Evolutionary conservation across 495 filamentous ascomycete genomes (phyloP).

Genomic region (Hapsidospora chrysogenum): DNA sequence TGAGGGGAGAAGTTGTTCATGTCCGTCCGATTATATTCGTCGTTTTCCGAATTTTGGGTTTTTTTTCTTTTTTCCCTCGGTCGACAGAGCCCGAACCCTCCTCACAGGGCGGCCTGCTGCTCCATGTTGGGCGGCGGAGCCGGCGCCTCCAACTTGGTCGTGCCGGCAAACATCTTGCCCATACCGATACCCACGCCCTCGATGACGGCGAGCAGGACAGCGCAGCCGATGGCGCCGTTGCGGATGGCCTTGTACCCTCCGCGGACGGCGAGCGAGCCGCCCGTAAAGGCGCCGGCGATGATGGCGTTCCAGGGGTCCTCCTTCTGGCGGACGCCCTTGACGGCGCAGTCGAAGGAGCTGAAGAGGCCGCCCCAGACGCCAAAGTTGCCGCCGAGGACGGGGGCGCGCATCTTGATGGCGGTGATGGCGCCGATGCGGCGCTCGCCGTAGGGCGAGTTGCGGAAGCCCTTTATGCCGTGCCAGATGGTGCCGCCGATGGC

Average conservation of each 20-base stretch:
- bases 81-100: too few species aligned
- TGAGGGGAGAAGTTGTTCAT: too few species aligned
- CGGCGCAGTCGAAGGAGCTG: constrained; percentile 88
- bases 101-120: neutral
- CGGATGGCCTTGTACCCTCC: constrained; percentile 77
- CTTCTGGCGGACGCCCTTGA: constrained; percentile 90
- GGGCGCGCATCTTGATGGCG: constrained; percentile 91
- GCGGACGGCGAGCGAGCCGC: constrained; percentile 76
- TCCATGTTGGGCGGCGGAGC: neutral
- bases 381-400: constrained; percentile 93
- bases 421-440: constrained; percentile 89
- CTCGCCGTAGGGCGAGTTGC: constrained; percentile 82
- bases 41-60: too few species aligned
- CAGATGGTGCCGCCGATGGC: constrained; percentile 88
- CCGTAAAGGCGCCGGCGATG: constrained; percentile 93
- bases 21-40: too few species aligned
- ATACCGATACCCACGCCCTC: constrained; percentile 96
- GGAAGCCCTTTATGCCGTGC: constrained; percentile 95
- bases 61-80: too few species aligned
- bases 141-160: constrained; percentile 64
- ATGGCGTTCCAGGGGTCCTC: constrained; percentile 95
- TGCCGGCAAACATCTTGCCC: constrained; percentile 88
- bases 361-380: constrained; percentile 91
- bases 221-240: constrained; percentile 92
- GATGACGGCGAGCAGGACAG: constrained; percentile 83